Evolutionary conservation across 108 stramenopile genomes (phyloP).

Genomic region (Cyclotella choctawhatcheeana): DNA sequence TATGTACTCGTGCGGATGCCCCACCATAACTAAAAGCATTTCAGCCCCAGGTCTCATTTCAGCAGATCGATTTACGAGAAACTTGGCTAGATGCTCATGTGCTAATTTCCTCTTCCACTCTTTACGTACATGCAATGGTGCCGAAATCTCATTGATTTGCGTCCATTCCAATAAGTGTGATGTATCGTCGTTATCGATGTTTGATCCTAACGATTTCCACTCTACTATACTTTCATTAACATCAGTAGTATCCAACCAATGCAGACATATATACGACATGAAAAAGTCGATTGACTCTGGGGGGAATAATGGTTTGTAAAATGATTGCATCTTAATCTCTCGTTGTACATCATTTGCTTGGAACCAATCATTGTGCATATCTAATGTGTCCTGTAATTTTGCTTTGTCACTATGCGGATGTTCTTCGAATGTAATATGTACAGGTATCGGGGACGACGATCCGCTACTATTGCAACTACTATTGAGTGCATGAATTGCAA

Average conservation of each 20-base stretch:
- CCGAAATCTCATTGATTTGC: constrained; percentile 7
- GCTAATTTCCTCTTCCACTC: constrained; percentile 37
- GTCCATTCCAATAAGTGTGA: background rate
- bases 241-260: constrained; percentile 45
- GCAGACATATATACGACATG: constrained; percentile 42
- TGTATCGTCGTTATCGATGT: background rate
- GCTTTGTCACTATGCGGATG: constrained; percentile 36
- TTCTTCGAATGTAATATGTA: constrained; percentile 44
- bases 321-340: background rate
- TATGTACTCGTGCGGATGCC: constrained; percentile 33
- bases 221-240: constrained; percentile 14
- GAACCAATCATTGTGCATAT: background rate
- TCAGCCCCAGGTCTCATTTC: constrained; percentile 50
- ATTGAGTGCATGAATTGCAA: constrained; percentile 15
- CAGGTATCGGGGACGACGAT: background rate
- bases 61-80: constrained; percentile 32
- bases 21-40: constrained; percentile 44
- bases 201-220: constrained; percentile 36
- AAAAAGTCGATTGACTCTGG: constrained; percentile 34
- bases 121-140: constrained; percentile 28
- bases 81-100: constrained; percentile 34
- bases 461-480: no score
- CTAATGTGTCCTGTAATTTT: constrained; percentile 11
- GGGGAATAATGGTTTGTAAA: constrained; percentile 42
- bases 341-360: background rate